Percentiles rank a stretch among this genome's conserved stretches.
These are phyloP conservation scores for Larix sibirica DNA, from an alignment of 83 land plant genomes.

Conservation along the genomic window DNA sequence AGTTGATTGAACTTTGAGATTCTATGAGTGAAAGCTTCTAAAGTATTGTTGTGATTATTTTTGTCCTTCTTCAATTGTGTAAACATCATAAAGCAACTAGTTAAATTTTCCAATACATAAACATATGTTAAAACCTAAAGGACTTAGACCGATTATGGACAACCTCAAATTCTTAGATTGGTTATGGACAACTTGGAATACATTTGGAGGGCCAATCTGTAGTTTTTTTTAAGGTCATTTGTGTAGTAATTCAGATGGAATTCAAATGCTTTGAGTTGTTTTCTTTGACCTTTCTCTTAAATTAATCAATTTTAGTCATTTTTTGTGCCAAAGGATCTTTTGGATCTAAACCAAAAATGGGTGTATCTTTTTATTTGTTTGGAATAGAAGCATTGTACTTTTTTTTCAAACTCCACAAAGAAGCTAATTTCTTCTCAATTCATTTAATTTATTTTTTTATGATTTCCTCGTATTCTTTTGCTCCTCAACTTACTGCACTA, in stretches of 20 bases:
- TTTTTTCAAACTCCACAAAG: slow-evolving; percentile 45
- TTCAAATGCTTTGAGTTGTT: slow-evolving; percentile 45
- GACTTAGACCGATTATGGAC: slow-evolving; percentile 11
- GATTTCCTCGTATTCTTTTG: slow-evolving; percentile 69
- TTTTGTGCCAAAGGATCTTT: slow-evolving; percentile 38
- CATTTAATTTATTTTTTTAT: slow-evolving; percentile 52
- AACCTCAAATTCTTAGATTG: slow-evolving; percentile 47
- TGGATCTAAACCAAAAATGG: not conserved
- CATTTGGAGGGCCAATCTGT: slow-evolving; percentile 70
- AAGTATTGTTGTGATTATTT: not conserved
- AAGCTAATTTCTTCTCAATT: slow-evolving; percentile 59
- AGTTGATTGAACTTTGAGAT: not conserved
- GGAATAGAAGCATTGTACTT: slow-evolving; percentile 29
- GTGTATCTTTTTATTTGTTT: not conserved
- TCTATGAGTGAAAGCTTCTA: not conserved
- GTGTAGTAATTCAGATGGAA: slow-evolving; percentile 38
- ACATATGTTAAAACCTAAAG: not conserved
- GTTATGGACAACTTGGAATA: slow-evolving; percentile 66
- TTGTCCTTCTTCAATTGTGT: not conserved
- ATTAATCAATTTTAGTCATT: slow-evolving; percentile 47
- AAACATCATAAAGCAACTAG: not conserved
- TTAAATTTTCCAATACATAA: not conserved
- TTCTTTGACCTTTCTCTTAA: slow-evolving; percentile 49
- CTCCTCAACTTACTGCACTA: slow-evolving; percentile 75
- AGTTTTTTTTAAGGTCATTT: slow-evolving; percentile 72